A percentile compares a stretch with the other conserved stretches of the same genome.
These are phyloP conservation scores for Candida ficus DNA, from an alignment of 805 yeast genomes.

Conservation along the genomic window DNA sequence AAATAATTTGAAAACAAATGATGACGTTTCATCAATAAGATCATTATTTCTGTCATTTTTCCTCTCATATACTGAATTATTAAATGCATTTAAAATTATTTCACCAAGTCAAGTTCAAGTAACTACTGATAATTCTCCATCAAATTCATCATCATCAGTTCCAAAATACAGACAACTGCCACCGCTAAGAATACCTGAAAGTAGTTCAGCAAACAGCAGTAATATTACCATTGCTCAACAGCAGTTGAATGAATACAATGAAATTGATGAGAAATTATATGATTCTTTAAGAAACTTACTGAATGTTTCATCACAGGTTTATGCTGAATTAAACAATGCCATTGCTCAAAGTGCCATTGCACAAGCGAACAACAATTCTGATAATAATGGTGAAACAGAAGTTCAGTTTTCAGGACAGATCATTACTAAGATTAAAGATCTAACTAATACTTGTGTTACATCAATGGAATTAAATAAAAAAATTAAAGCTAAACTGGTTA, in stretches of 20 bases:
- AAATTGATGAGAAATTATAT: slow-evolving; percentile 63
- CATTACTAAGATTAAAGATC: slow-evolving; percentile 65
- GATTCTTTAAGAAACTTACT: slow-evolving; percentile 60
- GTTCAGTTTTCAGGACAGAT: slow-evolving; percentile 33
- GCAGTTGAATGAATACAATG: slow-evolving; percentile 33
- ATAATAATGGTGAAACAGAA: slow-evolving; percentile 10
- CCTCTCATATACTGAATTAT: slow-evolving; percentile 62
- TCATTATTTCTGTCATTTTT: slow-evolving; percentile 55
- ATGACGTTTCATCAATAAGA: slow-evolving; percentile 61
- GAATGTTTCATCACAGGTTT: slow-evolving; percentile 68
- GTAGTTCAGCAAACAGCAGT: neutral
- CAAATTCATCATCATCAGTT: slow-evolving; percentile 7
- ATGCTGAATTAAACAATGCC: slow-evolving; percentile 65
- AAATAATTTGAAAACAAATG: slow-evolving; percentile 41
- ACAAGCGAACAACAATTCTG: slow-evolving; percentile 31
- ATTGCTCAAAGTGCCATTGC: slow-evolving; percentile 60
- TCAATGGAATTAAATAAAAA: slow-evolving; percentile 80
- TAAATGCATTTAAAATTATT: slow-evolving; percentile 55
- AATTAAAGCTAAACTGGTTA: slow-evolving; percentile 49
- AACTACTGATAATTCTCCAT: neutral
- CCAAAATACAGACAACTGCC: slow-evolving; percentile 18
- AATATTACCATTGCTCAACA: slow-evolving; percentile 18
- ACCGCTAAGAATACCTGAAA: slow-evolving; percentile 22
- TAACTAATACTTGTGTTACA: slow-evolving; percentile 69
- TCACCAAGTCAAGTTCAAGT: slow-evolving; percentile 12